Conservation (phyloP, 176 grass and related monocot species). For the Alloteropsis semialata region DNA sequence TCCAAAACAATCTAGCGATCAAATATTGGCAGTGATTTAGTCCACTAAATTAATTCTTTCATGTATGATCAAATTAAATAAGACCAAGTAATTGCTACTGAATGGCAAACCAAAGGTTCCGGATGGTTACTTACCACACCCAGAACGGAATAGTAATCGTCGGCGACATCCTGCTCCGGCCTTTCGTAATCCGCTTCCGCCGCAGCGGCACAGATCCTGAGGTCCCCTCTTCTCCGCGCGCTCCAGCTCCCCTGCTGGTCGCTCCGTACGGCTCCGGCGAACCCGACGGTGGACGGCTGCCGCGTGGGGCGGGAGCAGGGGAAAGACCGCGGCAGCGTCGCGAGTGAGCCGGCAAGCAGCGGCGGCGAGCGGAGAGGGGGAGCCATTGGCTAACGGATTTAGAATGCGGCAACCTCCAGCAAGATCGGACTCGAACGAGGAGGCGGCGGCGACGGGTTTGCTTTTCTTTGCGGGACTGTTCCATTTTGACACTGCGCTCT, state of each 20-base stretch:
- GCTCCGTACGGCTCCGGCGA: not conserved
- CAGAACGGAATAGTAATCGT: constrained; percentile 86
- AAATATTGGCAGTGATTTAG: not conserved
- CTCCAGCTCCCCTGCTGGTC: constrained; percentile 3
- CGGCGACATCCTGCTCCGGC: constrained; percentile 46
- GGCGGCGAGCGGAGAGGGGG: not conserved
- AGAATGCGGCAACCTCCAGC: constrained; percentile 2
- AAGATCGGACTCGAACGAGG: not conserved
- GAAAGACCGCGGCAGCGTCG: constrained; percentile 3
- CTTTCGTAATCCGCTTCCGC: constrained; percentile 32
- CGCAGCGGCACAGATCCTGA: constrained; percentile 25
- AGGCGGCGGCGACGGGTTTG: constrained; percentile 1
- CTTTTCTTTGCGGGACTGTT: not conserved
- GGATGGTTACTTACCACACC: constrained; percentile 52
- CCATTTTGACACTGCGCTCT: constrained; percentile 4
- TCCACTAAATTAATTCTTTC: not conserved
- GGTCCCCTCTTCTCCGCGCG: constrained; percentile 6
- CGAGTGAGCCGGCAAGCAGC: not conserved
- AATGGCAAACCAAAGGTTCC: not conserved
- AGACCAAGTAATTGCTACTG: not conserved
- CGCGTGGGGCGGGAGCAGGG: constrained; percentile 22
- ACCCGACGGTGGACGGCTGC: not conserved
- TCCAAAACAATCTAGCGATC: not conserved
- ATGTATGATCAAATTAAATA: not conserved
- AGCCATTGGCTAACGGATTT: not conserved